These are phyloP conservation scores for Acanthamoeba castellanii DNA, from an alignment of 208 protist species.

Conservation along the genomic window DNA sequence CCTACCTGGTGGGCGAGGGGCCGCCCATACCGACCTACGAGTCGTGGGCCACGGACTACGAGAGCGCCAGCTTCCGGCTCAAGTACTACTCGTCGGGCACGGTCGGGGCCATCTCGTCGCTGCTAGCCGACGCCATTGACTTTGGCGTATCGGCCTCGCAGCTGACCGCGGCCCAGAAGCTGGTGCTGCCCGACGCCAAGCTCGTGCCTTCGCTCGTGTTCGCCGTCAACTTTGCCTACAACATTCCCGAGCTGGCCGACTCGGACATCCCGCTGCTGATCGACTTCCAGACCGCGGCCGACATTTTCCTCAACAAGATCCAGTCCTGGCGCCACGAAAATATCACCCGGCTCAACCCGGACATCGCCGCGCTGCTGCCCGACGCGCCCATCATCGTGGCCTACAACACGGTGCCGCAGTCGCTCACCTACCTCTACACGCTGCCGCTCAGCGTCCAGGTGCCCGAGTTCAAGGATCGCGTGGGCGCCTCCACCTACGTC, in stretches of 20 bases:
- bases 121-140: slow-evolving; percentile 6
- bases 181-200: background rate
- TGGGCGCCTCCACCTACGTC: background rate
- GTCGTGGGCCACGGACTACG: slow-evolving; percentile 61
- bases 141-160: slow-evolving; percentile 1
- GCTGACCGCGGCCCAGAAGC: background rate
- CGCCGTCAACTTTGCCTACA: slow-evolving; percentile 28
- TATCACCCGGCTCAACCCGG: slow-evolving; percentile 32
- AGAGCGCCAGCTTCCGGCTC: slow-evolving; percentile 32
- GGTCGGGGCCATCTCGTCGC: background rate
- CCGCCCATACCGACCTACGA: slow-evolving; percentile 22
- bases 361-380: background rate
- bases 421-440: slow-evolving; percentile 8
- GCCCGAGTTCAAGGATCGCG: background rate
- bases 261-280: background rate
- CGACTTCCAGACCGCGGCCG: slow-evolving; percentile 43
- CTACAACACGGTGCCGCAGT: slow-evolving; percentile 53
- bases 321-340: slow-evolving; percentile 3
- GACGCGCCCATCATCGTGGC: slow-evolving; percentile 40
- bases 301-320: slow-evolving; percentile 73
- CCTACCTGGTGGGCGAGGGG: slow-evolving; percentile 13
- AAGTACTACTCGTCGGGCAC: slow-evolving; percentile 10
- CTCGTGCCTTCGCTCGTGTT: background rate
- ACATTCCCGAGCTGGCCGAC: slow-evolving; percentile 3
- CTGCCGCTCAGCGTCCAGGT: background rate